phyloP scores from a whole-genome alignment of 2,329 filamentous ascomycete species.

The Penicillium sp. region DNA sequence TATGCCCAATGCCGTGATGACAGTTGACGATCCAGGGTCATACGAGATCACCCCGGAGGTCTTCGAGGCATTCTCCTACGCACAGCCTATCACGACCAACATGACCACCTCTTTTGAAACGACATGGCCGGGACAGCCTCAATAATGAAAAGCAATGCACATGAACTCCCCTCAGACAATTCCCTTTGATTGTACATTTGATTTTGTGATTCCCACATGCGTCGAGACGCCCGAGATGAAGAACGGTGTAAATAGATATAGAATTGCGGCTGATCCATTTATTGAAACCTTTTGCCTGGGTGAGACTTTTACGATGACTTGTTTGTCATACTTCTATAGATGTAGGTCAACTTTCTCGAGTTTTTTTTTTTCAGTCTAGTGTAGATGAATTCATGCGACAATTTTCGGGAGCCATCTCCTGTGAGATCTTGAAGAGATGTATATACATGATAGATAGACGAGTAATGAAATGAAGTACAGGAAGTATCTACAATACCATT shows the following conservation, averaged over 20 bases:
- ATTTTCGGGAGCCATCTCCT: too few species aligned
- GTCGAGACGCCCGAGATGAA: too few species aligned
- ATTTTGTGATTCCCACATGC: conserved; percentile 13
- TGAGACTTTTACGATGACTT: too few species aligned
- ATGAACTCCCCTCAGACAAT: too few species aligned
- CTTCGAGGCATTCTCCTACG: conserved; percentile 43
- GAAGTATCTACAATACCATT: not conserved
- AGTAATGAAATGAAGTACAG: not conserved
- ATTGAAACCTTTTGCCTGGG: too few species aligned
- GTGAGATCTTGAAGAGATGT: not conserved
- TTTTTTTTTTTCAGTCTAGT: conserved; percentile 2
- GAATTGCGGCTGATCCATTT: too few species aligned
- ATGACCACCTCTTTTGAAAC: conserved; percentile 34
- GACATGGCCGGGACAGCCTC: conserved; percentile 17
- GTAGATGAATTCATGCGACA: too few species aligned
- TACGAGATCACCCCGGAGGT: conserved; percentile 43
- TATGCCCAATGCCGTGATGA: conserved; percentile 34
- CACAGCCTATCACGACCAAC: conserved; percentile 41
- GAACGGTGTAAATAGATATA: too few species aligned
- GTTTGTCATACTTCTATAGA: too few species aligned
- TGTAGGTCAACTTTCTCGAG: too few species aligned
- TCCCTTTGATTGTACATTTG: not conserved
- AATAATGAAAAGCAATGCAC: conserved; percentile 6
- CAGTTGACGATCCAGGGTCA: conserved; percentile 34
- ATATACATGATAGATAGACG: too few species aligned